Percentiles rank a stretch among this genome's conserved stretches.
These are phyloP conservation scores for Schizochytrium sp. DNA, from an alignment of 108 stramenopile species.

Conservation along the genomic window DNA sequence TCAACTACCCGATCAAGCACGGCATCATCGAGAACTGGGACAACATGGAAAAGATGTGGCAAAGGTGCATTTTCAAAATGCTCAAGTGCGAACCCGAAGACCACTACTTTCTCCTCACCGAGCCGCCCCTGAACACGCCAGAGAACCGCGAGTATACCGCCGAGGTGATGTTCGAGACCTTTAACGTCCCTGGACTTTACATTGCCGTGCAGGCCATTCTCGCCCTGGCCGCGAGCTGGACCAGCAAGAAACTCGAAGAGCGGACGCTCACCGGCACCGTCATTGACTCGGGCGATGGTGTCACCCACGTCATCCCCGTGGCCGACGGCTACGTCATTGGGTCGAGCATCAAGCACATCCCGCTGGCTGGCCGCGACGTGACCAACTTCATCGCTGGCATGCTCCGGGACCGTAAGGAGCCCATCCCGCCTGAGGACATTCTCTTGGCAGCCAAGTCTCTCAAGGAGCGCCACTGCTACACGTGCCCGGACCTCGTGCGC, in stretches of 20 bases:
- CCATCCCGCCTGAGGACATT: conserved; percentile 49
- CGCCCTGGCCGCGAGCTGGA: conserved; percentile 57
- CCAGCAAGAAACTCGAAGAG: conserved; percentile 38
- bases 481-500: conserved; percentile 52
- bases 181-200: conserved; percentile 63
- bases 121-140: conserved; percentile 63
- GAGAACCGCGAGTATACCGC: conserved; percentile 65
- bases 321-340: conserved; percentile 65
- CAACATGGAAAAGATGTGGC: conserved; percentile 66
- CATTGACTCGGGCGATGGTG: conserved; percentile 60
- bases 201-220: conserved; percentile 66
- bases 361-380: conserved; percentile 58
- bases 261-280: conserved; percentile 59
- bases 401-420: conserved; percentile 56
- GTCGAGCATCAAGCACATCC: conserved; percentile 61
- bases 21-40: conserved; percentile 65
- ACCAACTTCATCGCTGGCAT: conserved; percentile 54
- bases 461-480: conserved; percentile 61
- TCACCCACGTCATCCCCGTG: conserved; percentile 64
- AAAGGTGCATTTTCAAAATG: conserved; percentile 58
- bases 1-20: conserved; percentile 60
- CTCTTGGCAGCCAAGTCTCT: conserved; percentile 49
- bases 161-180: conserved; percentile 71
- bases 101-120: conserved; percentile 60
- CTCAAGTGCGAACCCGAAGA: conserved; percentile 63